Evolutionary conservation across 2,329 filamentous ascomycete species (phyloP).

Genomic region (Aureobasidium lini): DNA sequence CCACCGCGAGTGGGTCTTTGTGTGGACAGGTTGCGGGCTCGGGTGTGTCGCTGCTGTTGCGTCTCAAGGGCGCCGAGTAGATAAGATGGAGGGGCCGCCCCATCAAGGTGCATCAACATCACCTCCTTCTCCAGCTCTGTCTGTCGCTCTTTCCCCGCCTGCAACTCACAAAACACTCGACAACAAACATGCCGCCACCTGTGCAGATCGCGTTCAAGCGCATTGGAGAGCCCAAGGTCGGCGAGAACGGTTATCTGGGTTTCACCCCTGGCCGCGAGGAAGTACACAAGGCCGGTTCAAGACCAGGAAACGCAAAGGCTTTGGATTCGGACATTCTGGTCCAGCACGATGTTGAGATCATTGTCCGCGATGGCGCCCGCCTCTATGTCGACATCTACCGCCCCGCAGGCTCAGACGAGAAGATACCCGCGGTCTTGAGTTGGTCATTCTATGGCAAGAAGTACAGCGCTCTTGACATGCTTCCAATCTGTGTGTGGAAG

Average conservation of each 20-base stretch:
- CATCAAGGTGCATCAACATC: background rate
- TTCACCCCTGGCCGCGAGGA: conserved; percentile 34
- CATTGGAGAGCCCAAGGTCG: conserved; percentile 30
- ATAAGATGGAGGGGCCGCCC: background rate
- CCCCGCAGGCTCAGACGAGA: conserved; percentile 24
- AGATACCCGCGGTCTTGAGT: too few relatives aligned
- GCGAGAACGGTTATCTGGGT: conserved; percentile 36
- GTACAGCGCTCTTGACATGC: too few relatives aligned
- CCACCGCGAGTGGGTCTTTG: background rate
- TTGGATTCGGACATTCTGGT: conserved; percentile 33
- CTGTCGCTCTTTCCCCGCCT: background rate
- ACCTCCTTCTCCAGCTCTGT: background rate
- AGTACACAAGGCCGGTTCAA: conserved; percentile 32
- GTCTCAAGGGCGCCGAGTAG: background rate
- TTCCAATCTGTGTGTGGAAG: too few relatives aligned
- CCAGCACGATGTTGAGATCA: conserved; percentile 39
- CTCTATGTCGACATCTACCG: conserved; percentile 41
- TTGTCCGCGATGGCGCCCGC: conserved; percentile 33
- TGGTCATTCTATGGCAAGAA: too few relatives aligned
- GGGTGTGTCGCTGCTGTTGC: background rate
- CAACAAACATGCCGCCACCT: background rate
- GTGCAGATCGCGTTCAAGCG: conserved; percentile 19
- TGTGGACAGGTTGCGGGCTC: background rate
- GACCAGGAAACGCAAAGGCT: conserved; percentile 29
- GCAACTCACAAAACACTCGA: background rate